Conservation (phyloP, 371 early-diverging fungal species). For the Dentiscutata heterogama region DNA sequence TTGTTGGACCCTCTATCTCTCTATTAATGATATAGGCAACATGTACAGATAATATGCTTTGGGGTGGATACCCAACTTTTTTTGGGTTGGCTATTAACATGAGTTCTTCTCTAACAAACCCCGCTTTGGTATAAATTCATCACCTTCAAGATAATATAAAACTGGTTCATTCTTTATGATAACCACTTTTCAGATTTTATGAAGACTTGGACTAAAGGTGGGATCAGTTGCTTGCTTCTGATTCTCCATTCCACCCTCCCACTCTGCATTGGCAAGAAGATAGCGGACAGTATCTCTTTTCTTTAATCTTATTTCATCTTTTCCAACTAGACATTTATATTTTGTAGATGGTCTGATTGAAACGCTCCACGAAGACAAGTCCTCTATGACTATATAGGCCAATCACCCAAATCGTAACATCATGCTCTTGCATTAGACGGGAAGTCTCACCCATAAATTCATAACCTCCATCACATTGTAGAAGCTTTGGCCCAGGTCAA, state of each 20-base stretch:
- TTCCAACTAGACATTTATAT: neutral
- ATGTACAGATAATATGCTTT: neutral
- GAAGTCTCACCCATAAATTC: slow-evolving; percentile 35
- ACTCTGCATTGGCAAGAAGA: slow-evolving; percentile 42
- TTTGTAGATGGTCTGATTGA: slow-evolving; percentile 16
- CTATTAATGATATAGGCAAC: neutral
- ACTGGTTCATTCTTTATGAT: neutral
- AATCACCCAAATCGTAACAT: slow-evolving; percentile 39
- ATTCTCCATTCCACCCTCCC: neutral
- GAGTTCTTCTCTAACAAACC: slow-evolving; percentile 5
- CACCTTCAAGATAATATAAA: neutral
- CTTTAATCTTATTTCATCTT: slow-evolving; percentile 28
- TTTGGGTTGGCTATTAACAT: neutral
- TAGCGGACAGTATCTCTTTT: slow-evolving; percentile 39
- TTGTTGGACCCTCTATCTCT: too few species aligned
- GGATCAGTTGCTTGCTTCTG: slow-evolving; percentile 5
- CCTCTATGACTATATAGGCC: slow-evolving; percentile 16
- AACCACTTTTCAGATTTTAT: slow-evolving; percentile 33
- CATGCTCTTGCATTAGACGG: slow-evolving; percentile 10
- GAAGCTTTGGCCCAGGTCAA: slow-evolving; percentile 22
- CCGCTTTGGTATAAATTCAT: neutral
- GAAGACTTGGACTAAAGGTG: neutral
- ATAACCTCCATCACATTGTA: slow-evolving; percentile 24
- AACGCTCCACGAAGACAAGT: neutral
- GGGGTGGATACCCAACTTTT: neutral